These are phyloP conservation scores for Multifurca ochricompacta DNA, from an alignment of 768 basidiomycete genomes.

Conservation along the genomic window DNA sequence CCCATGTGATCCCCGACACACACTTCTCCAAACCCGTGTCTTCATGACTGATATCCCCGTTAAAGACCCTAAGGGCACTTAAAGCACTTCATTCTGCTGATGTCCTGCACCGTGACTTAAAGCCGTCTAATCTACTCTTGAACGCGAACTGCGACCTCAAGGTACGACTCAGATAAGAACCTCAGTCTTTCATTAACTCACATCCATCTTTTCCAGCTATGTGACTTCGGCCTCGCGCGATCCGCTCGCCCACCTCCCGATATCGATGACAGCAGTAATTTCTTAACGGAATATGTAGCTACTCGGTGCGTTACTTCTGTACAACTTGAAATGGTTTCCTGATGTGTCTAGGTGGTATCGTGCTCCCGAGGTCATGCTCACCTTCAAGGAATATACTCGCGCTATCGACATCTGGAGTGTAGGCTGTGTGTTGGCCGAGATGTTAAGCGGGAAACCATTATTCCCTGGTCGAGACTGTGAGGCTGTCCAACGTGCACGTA, in stretches of 20 bases:
- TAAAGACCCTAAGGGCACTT: slow-evolving; percentile 80
- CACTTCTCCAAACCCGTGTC: background rate
- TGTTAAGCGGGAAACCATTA: slow-evolving; percentile 84
- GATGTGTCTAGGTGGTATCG: slow-evolving; percentile 72
- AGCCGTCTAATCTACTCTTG: slow-evolving; percentile 90
- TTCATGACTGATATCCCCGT: background rate
- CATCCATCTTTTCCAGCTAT: slow-evolving; percentile 39
- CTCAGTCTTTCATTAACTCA: background rate
- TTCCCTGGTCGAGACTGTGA: slow-evolving; percentile 93
- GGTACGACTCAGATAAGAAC: slow-evolving; percentile 34
- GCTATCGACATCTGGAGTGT: slow-evolving; percentile 87
- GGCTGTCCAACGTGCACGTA: slow-evolving; percentile 24
- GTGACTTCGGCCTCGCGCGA: slow-evolving; percentile 84
- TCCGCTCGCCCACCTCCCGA: slow-evolving; percentile 69
- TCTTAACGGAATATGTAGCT: slow-evolving; percentile 93
- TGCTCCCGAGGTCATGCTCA: slow-evolving; percentile 97
- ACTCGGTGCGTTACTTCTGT: slow-evolving; percentile 49
- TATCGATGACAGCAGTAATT: slow-evolving; percentile 69
- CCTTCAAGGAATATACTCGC: slow-evolving; percentile 90
- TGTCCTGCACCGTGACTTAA: slow-evolving; percentile 92
- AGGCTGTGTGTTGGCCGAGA: slow-evolving; percentile 83
- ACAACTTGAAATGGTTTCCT: slow-evolving; percentile 14
- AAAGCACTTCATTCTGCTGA: slow-evolving; percentile 95
- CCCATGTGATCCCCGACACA: background rate
- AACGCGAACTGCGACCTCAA: slow-evolving; percentile 97